Percentiles rank a stretch among this genome's conserved stretches.
These are phyloP conservation scores for Pythium vanterpoolii DNA, from an alignment of 352 stramenopile genomes.

Conservation along the genomic window DNA sequence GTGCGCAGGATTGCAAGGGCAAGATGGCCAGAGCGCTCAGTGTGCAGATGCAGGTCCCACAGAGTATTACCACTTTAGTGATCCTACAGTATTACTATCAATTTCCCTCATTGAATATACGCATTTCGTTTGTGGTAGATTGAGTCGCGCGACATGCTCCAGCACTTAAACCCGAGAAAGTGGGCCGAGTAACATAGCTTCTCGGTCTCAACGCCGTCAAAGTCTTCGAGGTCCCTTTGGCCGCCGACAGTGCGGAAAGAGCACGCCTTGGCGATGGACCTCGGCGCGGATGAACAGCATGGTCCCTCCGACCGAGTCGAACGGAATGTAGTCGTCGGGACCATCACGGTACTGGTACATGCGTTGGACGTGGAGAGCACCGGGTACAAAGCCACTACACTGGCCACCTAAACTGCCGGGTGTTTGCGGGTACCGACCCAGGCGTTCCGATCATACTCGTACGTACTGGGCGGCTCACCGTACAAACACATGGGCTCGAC, in stretches of 20 bases:
- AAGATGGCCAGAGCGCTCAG: too few relatives aligned
- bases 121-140: conserved; percentile 5
- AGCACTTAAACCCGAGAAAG: conserved; percentile 47
- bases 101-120: too few relatives aligned
- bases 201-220: conserved; percentile 55
- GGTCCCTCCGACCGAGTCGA: conserved; percentile 49
- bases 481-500: conserved; percentile 22
- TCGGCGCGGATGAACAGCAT: conserved; percentile 50
- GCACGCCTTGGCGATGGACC: conserved; percentile 44
- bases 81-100: too few relatives aligned
- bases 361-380: neutral
- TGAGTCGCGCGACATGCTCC: conserved; percentile 36
- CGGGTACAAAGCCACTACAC: conserved; percentile 12
- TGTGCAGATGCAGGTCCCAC: too few relatives aligned
- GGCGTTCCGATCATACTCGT: conserved; percentile 28
- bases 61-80: too few relatives aligned
- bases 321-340: conserved; percentile 16
- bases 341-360: conserved; percentile 13
- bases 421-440: conserved; percentile 24
- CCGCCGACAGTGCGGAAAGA: conserved; percentile 43
- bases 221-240: conserved; percentile 39
- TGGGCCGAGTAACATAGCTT: conserved; percentile 48
- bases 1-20: too few relatives aligned
- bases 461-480: neutral
- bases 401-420: conserved; percentile 1